Evolutionary conservation across 148 eudicot species (phyloP).

Genomic region (Vaccinium vitisidaea): DNA sequence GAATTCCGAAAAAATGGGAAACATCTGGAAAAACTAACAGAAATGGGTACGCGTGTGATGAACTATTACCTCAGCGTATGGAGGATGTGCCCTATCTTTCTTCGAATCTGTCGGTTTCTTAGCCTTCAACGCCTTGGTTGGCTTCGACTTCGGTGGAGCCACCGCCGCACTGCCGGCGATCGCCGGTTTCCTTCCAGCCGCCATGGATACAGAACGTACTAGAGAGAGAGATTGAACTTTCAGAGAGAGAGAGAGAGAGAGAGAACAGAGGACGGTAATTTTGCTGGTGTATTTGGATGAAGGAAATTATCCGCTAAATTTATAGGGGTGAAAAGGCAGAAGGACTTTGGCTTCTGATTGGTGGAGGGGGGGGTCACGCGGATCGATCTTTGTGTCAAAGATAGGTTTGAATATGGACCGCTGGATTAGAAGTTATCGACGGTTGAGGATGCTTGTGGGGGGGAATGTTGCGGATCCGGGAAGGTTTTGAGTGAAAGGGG

Average conservation of each 20-base stretch:
- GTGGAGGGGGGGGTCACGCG: conserved; percentile 12
- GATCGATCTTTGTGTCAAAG: neutral
- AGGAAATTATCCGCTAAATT: neutral
- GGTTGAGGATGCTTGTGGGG: neutral
- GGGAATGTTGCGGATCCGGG: neutral
- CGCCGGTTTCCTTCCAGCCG: neutral
- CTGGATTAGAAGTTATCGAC: conserved; percentile 9
- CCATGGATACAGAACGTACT: neutral
- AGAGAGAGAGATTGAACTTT: neutral
- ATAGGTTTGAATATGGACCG: conserved; percentile 15
- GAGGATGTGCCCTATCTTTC: conserved; percentile 24
- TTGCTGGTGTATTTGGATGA: neutral
- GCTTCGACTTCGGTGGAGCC: neutral
- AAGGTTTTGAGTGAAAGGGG: neutral
- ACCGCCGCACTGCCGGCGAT: neutral
- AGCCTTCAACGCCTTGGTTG: neutral
- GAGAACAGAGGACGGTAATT: too few relatives aligned
- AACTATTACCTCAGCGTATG: conserved; percentile 25
- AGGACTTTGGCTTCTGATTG: conserved; percentile 13
- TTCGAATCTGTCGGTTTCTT: conserved; percentile 18
- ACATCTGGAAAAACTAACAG: neutral
- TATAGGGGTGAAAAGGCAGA: conserved; percentile 1
- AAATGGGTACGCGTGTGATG: neutral
- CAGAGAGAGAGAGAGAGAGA: neutral
- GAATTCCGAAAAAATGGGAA: too few relatives aligned